Evolutionary conservation across 2,329 filamentous ascomycete species (phyloP).

Genomic region (Helminthosporium solani): DNA sequence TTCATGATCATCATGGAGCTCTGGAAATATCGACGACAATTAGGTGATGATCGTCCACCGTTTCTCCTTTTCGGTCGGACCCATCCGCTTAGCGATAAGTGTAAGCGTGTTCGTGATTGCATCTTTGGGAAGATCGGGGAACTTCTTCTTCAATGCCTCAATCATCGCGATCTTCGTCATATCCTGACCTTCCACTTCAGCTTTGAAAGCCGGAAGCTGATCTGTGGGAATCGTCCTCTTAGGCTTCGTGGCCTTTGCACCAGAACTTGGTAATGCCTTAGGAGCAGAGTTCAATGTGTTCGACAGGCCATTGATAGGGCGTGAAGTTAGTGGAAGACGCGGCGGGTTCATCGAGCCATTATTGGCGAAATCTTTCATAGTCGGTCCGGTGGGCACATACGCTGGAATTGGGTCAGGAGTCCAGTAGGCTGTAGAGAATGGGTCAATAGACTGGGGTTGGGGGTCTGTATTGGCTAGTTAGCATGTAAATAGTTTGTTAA

Average conservation of each 20-base stretch:
- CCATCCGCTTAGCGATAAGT: slow-evolving; percentile 63
- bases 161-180: slow-evolving; percentile 73
- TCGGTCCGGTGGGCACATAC: slow-evolving; percentile 9
- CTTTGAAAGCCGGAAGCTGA: slow-evolving; percentile 66
- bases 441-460: slow-evolving; percentile 68
- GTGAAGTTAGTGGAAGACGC: slow-evolving; percentile 45
- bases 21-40: background rate
- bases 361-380: slow-evolving; percentile 16
- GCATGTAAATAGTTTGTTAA: background rate
- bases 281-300: slow-evolving; percentile 30
- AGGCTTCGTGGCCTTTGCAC: slow-evolving; percentile 39
- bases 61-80: slow-evolving; percentile 63
- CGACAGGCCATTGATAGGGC: slow-evolving; percentile 37
- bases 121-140: slow-evolving; percentile 68
- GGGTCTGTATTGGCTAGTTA: slow-evolving; percentile 38
- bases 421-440: slow-evolving; percentile 85
- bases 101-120: slow-evolving; percentile 71
- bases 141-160: slow-evolving; percentile 73
- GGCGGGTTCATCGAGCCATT: slow-evolving; percentile 43
- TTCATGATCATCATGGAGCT: slow-evolving; percentile 2
- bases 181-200: slow-evolving; percentile 67
- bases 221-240: slow-evolving; percentile 58
- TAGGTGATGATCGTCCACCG: slow-evolving; percentile 53
- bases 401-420: slow-evolving; percentile 22
- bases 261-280: slow-evolving; percentile 16